Conservation (phyloP, 75 land plant genomes). For the Sequoiadendron giganteum region DNA sequence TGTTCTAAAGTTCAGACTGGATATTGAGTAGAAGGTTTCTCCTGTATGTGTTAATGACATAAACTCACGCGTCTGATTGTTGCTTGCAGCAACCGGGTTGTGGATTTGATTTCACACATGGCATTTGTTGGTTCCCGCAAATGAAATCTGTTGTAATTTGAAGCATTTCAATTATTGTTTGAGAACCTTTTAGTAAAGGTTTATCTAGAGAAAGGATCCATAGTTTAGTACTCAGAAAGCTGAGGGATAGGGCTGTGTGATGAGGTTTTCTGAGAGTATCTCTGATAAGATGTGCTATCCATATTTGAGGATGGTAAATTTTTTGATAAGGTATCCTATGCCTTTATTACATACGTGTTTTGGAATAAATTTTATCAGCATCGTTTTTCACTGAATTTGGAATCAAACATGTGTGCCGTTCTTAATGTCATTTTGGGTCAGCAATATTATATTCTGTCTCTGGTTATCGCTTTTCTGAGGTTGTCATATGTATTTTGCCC, state of each 20-base stretch:
- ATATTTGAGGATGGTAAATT: not conserved
- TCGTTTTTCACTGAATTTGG: not conserved
- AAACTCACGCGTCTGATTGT: not conserved
- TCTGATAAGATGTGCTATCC: not conserved
- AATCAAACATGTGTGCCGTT: not conserved
- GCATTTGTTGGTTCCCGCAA: conserved; percentile 40
- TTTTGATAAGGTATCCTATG: not conserved
- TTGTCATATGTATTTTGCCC: too few species aligned
- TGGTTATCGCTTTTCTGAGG: too few species aligned
- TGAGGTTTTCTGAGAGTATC: not conserved
- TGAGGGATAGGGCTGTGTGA: not conserved
- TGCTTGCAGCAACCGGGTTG: conserved; percentile 77
- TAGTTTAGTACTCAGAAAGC: not conserved
- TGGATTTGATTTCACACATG: conserved; percentile 80
- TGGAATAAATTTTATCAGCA: not conserved
- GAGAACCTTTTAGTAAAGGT: not conserved
- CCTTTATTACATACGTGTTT: not conserved
- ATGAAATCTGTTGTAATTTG: not conserved
- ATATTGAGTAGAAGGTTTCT: not conserved
- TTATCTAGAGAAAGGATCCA: not conserved
- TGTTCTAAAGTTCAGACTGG: not conserved
- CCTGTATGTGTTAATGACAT: not conserved
- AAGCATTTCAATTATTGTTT: not conserved
- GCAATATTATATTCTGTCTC: too few species aligned
- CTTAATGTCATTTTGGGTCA: not conserved